Conservation (phyloP, 257 asterid species). For the Petunia axillaris region DNA sequence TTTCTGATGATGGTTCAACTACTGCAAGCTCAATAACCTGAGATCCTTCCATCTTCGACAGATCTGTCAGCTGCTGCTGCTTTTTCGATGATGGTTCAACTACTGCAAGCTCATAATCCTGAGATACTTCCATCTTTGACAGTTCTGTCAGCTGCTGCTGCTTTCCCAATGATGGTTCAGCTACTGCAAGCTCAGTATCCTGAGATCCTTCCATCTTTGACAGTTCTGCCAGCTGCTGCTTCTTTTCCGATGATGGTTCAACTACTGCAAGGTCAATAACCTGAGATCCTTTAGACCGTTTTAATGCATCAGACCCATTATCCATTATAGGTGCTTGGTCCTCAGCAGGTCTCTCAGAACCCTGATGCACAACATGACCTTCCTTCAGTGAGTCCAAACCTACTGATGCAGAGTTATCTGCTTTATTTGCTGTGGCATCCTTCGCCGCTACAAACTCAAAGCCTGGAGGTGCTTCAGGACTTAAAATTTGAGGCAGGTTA, state of each 20-base stretch:
- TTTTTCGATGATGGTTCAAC: background rate
- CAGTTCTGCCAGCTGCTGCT: background rate
- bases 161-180: background rate
- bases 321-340: background rate
- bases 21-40: too few species aligned
- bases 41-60: background rate
- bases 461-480: constrained; percentile 47
- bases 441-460: constrained; percentile 38
- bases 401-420: background rate
- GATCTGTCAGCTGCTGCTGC: background rate
- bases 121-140: background rate
- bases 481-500: constrained; percentile 9
- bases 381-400: background rate
- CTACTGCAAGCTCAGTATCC: background rate
- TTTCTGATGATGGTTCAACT: background rate
- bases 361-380: background rate
- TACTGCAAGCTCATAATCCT: background rate
- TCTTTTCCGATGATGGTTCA: background rate
- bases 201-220: background rate
- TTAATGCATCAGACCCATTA: background rate
- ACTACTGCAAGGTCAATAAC: too few species aligned
- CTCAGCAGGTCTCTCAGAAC: background rate
- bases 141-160: background rate
- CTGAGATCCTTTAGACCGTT: background rate
- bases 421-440: constrained; percentile 25